Base-by-base conservation (phyloP, 495 filamentous ascomycete species). In the Penicillium verhagenii region DNA sequence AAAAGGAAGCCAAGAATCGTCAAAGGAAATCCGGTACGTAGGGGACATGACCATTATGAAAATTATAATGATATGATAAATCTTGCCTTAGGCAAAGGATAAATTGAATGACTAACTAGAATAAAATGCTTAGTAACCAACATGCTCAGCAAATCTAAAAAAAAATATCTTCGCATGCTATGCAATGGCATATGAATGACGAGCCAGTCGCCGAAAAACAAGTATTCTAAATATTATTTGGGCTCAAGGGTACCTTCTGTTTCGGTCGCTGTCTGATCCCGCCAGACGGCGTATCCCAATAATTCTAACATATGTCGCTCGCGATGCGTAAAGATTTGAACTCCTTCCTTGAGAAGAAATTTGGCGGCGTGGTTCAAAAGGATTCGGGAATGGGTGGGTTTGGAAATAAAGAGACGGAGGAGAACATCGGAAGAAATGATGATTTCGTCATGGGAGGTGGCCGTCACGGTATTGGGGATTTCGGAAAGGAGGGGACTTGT, bases 251-350 rank as follows among this genome's bases (percentile, higher is more conserved):
- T 19, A 24, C 4, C 43, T 20, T 1, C 19, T 11, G 23, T 14
- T 18, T 16, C 16, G 25, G 49, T 18, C 20, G 21, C 20, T 2
- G 24, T 58, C 43, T 67, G 65, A 51, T 83, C 28, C 72, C 70
- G 25, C 61, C 82, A 53, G 49, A 71, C 31, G 72, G 79, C 54
- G 42, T 55, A 69, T 6, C 67, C 69, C 2, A 69, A 47, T 39
- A 73, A 19, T 54, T 81, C 76, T 1, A 81, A 56, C 1, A 79
- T 55, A 60, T 75, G 69, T 16, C 75, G 65, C 54, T 81, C 72
- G 20, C 76, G 69, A 53, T 72, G 63, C 20, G 65, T 59, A 45
- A 81, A 70, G 3, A 68, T 43, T 3, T 38, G 37, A 2, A 59
- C 56, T 3, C 68, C 74, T 3, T 56, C 65, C 1, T 60, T 60